phyloP scores from a whole-genome alignment of 2,329 filamentous ascomycete genomes.

The Rutstroemia sp. region DNA sequence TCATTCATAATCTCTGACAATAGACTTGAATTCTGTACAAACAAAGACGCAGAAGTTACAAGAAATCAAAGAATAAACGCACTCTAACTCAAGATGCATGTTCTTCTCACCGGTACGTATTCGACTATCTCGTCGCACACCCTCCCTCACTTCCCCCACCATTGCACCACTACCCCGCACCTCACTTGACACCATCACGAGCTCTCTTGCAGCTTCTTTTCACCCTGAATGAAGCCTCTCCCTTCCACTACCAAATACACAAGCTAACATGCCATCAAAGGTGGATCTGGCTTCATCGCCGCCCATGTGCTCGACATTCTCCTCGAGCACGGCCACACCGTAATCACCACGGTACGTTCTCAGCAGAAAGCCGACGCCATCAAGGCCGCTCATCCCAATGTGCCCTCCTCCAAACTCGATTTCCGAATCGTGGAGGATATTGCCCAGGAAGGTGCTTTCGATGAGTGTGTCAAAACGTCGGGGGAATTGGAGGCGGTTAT shows the following conservation, averaged over 20 bases:
- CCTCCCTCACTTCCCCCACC: background rate
- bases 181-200: no score
- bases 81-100: background rate
- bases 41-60: no score
- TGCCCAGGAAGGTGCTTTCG: conserved; percentile 61
- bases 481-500: conserved; percentile 59
- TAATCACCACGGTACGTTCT: conserved; percentile 41
- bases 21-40: background rate
- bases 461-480: conserved; percentile 39
- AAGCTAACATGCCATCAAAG: conserved; percentile 17
- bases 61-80: background rate
- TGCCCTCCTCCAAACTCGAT: conserved; percentile 48
- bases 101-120: conserved; percentile 5
- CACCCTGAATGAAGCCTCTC: conserved; percentile 4
- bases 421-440: conserved; percentile 67
- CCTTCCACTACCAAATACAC: conserved; percentile 12
- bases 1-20: no score
- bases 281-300: conserved; percentile 47
- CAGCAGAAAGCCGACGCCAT: conserved; percentile 41
- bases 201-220: no score
- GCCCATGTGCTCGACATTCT: conserved; percentile 44
- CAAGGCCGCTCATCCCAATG: conserved; percentile 33
- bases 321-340: conserved; percentile 31
- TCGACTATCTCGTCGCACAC: background rate
- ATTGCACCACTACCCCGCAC: background rate